phyloP scores from a whole-genome alignment of 2,329 filamentous ascomycete genomes.

The Colletotrichum theobromicola region DNA sequence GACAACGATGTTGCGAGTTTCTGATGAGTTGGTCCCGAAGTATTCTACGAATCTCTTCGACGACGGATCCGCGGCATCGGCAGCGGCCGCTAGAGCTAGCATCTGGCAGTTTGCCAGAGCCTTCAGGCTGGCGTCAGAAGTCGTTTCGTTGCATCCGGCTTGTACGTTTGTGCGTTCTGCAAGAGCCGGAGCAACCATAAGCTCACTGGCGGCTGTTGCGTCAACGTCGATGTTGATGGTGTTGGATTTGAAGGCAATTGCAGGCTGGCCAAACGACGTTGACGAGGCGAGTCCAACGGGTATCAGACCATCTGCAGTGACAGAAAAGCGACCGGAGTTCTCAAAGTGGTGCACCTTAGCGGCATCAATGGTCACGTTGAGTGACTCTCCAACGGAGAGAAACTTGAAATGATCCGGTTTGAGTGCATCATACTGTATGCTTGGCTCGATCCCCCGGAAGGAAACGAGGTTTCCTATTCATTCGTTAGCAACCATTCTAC shows the following conservation, averaged over 20 bases:
- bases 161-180: conserved; percentile 15
- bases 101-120: conserved; percentile 23
- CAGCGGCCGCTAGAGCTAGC: conserved; percentile 23
- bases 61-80: conserved; percentile 21
- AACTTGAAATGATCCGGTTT: conserved; percentile 20
- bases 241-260: conserved; percentile 23
- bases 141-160: not conserved
- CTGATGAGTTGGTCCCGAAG: conserved; percentile 25
- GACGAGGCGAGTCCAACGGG: conserved; percentile 14
- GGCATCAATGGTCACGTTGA: conserved; percentile 19
- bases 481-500: not conserved
- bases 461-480: not conserved
- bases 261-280: conserved; percentile 11
- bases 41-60: conserved; percentile 27
- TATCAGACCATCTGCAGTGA: conserved; percentile 20
- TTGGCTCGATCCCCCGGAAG: conserved; percentile 24
- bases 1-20: conserved; percentile 19
- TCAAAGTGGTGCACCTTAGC: conserved; percentile 22
- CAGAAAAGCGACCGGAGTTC: conserved; percentile 22
- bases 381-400: conserved; percentile 20
- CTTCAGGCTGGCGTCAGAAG: not conserved
- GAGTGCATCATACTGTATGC: conserved; percentile 23
- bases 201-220: not conserved
- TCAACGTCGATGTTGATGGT: conserved; percentile 19
- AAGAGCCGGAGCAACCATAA: not conserved